These are phyloP conservation scores for Helminthosporium solani DNA, from an alignment of 2,329 filamentous ascomycete genomes.

Conservation along the genomic window DNA sequence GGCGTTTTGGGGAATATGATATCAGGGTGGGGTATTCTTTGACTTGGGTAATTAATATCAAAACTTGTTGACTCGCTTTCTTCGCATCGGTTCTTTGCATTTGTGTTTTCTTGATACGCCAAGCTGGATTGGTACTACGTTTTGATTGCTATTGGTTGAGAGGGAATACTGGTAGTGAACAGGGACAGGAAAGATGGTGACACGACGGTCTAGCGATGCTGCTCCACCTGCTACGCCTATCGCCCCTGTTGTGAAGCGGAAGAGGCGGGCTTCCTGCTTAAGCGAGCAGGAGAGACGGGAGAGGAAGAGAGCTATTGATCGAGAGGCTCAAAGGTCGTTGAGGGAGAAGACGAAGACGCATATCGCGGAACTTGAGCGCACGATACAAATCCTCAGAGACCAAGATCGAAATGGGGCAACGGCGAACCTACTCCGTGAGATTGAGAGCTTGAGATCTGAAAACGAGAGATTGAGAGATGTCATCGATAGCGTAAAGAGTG, in stretches of 20 bases:
- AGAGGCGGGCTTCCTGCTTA: slow-evolving; percentile 35
- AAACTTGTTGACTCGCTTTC: slow-evolving; percentile 1
- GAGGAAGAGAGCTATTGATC: slow-evolving; percentile 39
- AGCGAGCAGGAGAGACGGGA: slow-evolving; percentile 39
- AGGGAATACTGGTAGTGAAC: neutral
- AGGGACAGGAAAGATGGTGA: slow-evolving; percentile 20
- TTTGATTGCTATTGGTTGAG: neutral
- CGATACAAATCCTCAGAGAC: slow-evolving; percentile 36
- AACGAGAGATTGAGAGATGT: slow-evolving; percentile 37
- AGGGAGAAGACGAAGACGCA: slow-evolving; percentile 42
- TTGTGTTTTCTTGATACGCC: neutral
- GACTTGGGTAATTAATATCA: too few species aligned
- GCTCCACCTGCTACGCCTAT: slow-evolving; percentile 19
- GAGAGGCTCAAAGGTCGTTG: slow-evolving; percentile 38
- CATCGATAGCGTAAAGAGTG: slow-evolving; percentile 37
- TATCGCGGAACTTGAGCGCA: slow-evolving; percentile 40
- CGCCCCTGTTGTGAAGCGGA: slow-evolving; percentile 34
- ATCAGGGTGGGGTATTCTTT: neutral
- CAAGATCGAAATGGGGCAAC: slow-evolving; percentile 37
- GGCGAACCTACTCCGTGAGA: slow-evolving; percentile 33
- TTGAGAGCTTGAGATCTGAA: slow-evolving; percentile 32
- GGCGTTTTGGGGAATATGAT: neutral
- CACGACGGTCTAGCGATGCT: slow-evolving; percentile 26
- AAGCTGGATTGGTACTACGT: neutral
- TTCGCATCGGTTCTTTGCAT: neutral